Conservation (phyloP, 441 rosid genomes). For the Raphanus hybrid region DNA sequence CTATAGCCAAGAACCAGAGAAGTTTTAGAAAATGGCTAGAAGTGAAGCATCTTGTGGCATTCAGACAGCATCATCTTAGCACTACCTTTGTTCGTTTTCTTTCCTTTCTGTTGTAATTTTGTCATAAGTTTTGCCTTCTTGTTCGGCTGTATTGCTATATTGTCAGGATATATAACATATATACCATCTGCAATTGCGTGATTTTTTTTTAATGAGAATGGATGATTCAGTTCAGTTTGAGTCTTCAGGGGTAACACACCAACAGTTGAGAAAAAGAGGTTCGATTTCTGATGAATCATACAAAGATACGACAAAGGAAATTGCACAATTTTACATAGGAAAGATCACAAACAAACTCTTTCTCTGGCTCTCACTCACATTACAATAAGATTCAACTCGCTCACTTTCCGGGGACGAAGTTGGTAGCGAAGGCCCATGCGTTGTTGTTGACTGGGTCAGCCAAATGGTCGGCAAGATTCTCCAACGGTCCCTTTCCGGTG, state of each 20-base stretch:
- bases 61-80: constrained; percentile 17
- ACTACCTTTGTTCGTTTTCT: constrained; percentile 19
- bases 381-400: background rate
- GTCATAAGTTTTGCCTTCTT: constrained; percentile 5
- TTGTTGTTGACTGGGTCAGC: constrained; percentile 85
- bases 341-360: constrained; percentile 15
- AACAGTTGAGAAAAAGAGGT: constrained; percentile 28
- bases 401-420: constrained; percentile 80
- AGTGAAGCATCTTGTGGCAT: constrained; percentile 21
- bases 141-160: background rate
- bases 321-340: constrained; percentile 42
- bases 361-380: constrained; percentile 31
- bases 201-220: background rate
- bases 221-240: background rate
- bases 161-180: constrained; percentile 8
- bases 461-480: constrained; percentile 77
- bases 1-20: constrained; percentile 23
- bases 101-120: constrained; percentile 41
- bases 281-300: constrained; percentile 28
- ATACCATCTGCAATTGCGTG: constrained; percentile 15
- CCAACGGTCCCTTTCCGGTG: constrained; percentile 74
- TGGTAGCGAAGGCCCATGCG: constrained; percentile 87
- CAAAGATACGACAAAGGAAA: constrained; percentile 28
- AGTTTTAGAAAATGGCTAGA: constrained; percentile 11
- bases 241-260: background rate